Evolutionary conservation across 1,284 basidiomycete genomes (phyloP).

Genomic region (Sporisorium exsertum): DNA sequence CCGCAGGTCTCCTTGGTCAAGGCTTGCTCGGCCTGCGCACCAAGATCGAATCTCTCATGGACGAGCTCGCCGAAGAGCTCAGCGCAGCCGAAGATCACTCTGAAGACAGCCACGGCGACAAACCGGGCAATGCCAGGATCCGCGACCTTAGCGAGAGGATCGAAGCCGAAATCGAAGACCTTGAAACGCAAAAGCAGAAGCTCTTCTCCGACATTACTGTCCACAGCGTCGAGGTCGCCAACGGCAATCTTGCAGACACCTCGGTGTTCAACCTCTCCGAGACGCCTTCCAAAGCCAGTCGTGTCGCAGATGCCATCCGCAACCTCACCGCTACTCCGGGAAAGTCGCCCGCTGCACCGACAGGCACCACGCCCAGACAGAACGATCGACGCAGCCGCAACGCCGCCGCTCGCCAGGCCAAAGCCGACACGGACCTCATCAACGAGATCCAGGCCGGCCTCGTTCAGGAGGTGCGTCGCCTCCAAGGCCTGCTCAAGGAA

Average conservation of each 20-base stretch:
- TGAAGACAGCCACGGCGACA: constrained; percentile 24
- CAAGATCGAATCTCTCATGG: constrained; percentile 60
- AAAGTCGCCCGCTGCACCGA: constrained; percentile 34
- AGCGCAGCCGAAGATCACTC: constrained; percentile 40
- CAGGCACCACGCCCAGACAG: constrained; percentile 46
- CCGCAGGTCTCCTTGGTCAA: constrained; percentile 62
- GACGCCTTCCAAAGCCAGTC: constrained; percentile 45
- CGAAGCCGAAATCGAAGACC: constrained; percentile 57
- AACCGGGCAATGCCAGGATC: constrained; percentile 25
- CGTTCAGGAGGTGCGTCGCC: constrained; percentile 56
- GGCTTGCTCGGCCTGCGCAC: constrained; percentile 57
- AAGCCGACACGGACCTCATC: constrained; percentile 56
- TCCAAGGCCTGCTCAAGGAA: constrained; percentile 58
- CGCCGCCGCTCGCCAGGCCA: constrained; percentile 55
- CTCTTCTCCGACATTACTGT: constrained; percentile 47
- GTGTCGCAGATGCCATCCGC: constrained; percentile 43
- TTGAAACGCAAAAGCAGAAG: constrained; percentile 48
- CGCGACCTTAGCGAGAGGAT: constrained; percentile 45
- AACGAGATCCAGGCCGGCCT: constrained; percentile 63
- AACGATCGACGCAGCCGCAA: constrained; percentile 58
- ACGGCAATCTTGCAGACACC: constrained; percentile 22
- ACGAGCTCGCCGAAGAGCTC: constrained; percentile 58
- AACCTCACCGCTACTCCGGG: constrained; percentile 45
- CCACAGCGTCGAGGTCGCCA: constrained; percentile 31
- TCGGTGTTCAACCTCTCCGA: constrained; percentile 27